phyloP scores from a whole-genome alignment of 129 eudicot species.

The Gnaphalium uliginosum region DNA sequence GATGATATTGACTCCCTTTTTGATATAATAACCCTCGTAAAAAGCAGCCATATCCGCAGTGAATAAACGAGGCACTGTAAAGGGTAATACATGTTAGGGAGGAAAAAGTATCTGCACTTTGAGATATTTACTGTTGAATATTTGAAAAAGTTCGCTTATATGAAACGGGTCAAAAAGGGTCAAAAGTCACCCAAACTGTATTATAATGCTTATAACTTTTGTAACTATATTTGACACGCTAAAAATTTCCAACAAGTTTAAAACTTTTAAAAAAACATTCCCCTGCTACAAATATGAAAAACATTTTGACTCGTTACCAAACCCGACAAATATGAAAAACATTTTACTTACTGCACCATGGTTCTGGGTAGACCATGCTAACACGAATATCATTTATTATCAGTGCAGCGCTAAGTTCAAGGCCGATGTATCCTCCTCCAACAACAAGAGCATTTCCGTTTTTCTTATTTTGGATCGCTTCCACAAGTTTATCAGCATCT shows the following conservation, averaged over 20 bases:
- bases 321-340: not conserved
- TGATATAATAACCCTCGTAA: conserved; percentile 68
- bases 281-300: not conserved
- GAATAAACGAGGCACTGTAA: conserved; percentile 84
- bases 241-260: too few relatives aligned
- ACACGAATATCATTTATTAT: conserved; percentile 59
- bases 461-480: conserved; percentile 62
- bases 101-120: too few relatives aligned
- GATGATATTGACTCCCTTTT: conserved; percentile 63
- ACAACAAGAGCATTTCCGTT: conserved; percentile 71
- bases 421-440: conserved; percentile 92
- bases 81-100: conserved; percentile 1
- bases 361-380: conserved; percentile 81
- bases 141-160: not conserved
- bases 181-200: not conserved
- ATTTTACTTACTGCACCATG: conserved; percentile 86
- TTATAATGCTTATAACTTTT: not conserved
- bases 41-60: conserved; percentile 74
- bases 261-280: not conserved
- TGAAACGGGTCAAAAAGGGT: not conserved
- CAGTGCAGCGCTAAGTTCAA: conserved; percentile 77
- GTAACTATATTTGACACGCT: too few relatives aligned
- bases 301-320: not conserved
- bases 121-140: not conserved
- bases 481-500: conserved; percentile 80